phyloP scores from a whole-genome alignment of 169 alveolate species.

The Plasmodium gonderi region DNA sequence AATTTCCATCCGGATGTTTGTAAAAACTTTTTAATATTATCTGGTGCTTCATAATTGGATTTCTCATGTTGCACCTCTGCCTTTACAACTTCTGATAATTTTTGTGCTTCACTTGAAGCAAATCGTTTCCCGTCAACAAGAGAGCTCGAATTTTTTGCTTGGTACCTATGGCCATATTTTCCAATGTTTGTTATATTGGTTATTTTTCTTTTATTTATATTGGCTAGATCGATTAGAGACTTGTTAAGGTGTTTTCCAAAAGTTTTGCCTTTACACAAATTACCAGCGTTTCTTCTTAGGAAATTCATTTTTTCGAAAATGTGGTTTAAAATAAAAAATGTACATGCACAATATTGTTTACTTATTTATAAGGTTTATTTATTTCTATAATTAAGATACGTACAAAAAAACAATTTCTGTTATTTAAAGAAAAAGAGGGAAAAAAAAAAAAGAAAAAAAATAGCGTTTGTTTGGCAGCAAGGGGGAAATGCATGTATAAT shows the following conservation, averaged over 20 bases:
- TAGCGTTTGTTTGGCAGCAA: background rate
- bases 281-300: conserved; percentile 39
- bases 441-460: no score
- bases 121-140: conserved; percentile 30
- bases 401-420: background rate
- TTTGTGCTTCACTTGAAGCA: conserved; percentile 83
- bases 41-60: conserved; percentile 86
- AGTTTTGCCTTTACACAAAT: conserved; percentile 31
- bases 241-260: conserved; percentile 24
- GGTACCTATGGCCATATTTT: conserved; percentile 29
- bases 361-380: background rate
- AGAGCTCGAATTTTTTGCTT: conserved; percentile 5
- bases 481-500: background rate
- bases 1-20: conserved; percentile 86
- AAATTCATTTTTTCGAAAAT: conserved; percentile 57
- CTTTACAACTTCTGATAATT: conserved; percentile 83
- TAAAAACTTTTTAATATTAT: conserved; percentile 81
- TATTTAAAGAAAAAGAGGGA: no score
- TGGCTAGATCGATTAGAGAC: conserved; percentile 9
- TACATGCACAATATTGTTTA: background rate
- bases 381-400: background rate
- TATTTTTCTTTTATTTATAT: conserved; percentile 39
- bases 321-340: background rate
- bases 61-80: conserved; percentile 87
- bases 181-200: conserved; percentile 17